phyloP scores from a whole-genome alignment of 768 basidiomycete genomes.

The Panaeolus cyanescens region DNA sequence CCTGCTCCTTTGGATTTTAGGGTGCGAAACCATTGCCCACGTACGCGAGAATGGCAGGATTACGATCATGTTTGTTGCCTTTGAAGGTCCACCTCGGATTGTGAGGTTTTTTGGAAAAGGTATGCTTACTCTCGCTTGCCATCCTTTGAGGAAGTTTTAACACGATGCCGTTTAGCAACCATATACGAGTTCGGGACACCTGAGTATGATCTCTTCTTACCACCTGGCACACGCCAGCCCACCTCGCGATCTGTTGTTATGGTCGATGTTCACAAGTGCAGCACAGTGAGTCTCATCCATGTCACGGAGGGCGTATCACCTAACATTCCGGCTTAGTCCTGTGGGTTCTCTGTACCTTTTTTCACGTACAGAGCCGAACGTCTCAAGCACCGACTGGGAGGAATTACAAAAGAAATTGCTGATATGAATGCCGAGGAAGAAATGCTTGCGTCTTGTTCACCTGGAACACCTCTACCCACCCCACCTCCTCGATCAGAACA shows the following conservation, averaged over 20 bases:
- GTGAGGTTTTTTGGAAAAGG: slow-evolving; percentile 60
- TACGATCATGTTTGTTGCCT: slow-evolving; percentile 60
- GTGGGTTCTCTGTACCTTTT: slow-evolving; percentile 57
- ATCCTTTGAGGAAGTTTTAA: background rate
- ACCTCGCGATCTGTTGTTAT: slow-evolving; percentile 57
- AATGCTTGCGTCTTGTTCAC: background rate
- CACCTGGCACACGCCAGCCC: slow-evolving; percentile 42
- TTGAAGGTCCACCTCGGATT: slow-evolving; percentile 59
- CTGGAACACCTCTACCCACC: background rate
- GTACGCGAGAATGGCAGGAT: slow-evolving; percentile 60
- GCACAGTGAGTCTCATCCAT: slow-evolving; percentile 27
- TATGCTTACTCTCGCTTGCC: slow-evolving; percentile 10
- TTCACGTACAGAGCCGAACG: slow-evolving; percentile 51
- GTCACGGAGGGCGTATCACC: background rate
- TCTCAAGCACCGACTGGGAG: slow-evolving; percentile 36
- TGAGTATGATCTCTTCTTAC: slow-evolving; percentile 49
- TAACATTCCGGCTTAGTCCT: slow-evolving; percentile 39
- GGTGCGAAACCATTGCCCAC: slow-evolving; percentile 61
- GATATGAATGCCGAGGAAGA: slow-evolving; percentile 29
- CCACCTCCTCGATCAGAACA: slow-evolving; percentile 23
- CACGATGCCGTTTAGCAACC: slow-evolving; percentile 32
- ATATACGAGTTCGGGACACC: slow-evolving; percentile 58
- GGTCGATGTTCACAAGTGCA: slow-evolving; percentile 54
- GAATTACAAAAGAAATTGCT: slow-evolving; percentile 28
- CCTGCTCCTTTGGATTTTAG: slow-evolving; percentile 27